Base-by-base conservation (phyloP, 805 yeast genomes). In the Nakazawaea siamensis region DNA sequence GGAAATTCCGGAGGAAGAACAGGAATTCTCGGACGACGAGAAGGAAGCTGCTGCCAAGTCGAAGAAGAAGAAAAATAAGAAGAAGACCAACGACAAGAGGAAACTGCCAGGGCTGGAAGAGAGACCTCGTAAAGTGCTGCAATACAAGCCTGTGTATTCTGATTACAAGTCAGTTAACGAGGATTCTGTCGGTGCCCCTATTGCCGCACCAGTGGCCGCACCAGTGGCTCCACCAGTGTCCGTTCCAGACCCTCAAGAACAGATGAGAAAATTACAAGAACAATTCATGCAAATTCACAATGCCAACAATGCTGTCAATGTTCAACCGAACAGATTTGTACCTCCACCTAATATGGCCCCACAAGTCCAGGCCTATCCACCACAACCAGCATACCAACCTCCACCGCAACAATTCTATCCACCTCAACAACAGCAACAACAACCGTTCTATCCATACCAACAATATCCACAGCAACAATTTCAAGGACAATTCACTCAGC, bases 11-110 rank as follows among this genome's bases (percentile, higher is more conserved):
- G 87, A 78, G 46, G 94, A 83, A 20, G 97, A 92, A 54, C 94
- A 85, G 54, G 97, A 90, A 52, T 90, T 80, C 46, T 84, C 96
- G 1, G 97, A 92, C 54, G 97, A 92, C 55, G 97, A 90, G 51
- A 73, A 73, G 41, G 97, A 92, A 54, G 70, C 76, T 46, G 79
- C 73, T 24, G 73, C 72, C 29, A 88, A 81, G 51, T 72, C 69
- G 35, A 56, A 66, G 16, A 77, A 70, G 53, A 84, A 80, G 57
- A 71, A 70, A 39, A 72, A 73, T 56, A 74, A 71, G 46, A 68
- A 65, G 41, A 66, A 61, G 41, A 65, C 58, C 38, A 58, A 44
- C 39, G 53, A 49, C 18, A 16, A 17, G 35, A 38, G 42, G 42
- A 37, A 40, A 37, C 33, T 34, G 18, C 18, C 14, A 17, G 16